Evolutionary conservation across 1,139 yeast genomes (phyloP).

Genomic region (Candida glucosophila): DNA sequence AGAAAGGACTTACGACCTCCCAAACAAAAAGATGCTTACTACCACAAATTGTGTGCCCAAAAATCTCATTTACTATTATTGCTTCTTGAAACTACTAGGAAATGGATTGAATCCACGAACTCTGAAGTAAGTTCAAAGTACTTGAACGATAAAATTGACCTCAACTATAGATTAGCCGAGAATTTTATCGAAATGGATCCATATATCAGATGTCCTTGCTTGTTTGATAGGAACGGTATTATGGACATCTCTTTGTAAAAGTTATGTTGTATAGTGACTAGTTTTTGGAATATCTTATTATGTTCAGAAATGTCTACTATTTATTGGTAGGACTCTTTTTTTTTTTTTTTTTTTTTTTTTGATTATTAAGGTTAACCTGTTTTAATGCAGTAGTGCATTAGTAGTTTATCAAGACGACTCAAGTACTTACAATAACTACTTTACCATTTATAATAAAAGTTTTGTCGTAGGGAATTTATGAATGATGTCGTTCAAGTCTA

Average conservation of each 20-base stretch:
- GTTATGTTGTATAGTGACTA: no score
- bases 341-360: background rate
- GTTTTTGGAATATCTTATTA: no score
- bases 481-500: no score
- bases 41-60: slow-evolving; percentile 18
- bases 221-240: slow-evolving; percentile 29
- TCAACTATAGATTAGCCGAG: slow-evolving; percentile 19
- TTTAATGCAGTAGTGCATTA: no score
- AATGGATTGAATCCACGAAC: slow-evolving; percentile 36
- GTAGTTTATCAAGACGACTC: no score
- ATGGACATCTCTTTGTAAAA: slow-evolving; percentile 1
- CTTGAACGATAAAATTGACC: slow-evolving; percentile 30
- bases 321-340: background rate
- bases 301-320: no score
- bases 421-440: no score
- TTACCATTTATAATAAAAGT: no score
- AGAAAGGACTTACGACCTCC: slow-evolving; percentile 23
- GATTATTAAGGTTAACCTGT: no score
- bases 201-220: slow-evolving; percentile 29
- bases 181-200: slow-evolving; percentile 33
- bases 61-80: slow-evolving; percentile 23
- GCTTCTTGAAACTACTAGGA: slow-evolving; percentile 28
- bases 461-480: no score
- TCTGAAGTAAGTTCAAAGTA: slow-evolving; percentile 31
- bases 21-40: slow-evolving; percentile 21